Evolutionary conservation across 2,329 filamentous ascomycete genomes (phyloP), one percentile per base, ranked within the genome.

Genomic region (Karstenula rhodostoma): DNA sequence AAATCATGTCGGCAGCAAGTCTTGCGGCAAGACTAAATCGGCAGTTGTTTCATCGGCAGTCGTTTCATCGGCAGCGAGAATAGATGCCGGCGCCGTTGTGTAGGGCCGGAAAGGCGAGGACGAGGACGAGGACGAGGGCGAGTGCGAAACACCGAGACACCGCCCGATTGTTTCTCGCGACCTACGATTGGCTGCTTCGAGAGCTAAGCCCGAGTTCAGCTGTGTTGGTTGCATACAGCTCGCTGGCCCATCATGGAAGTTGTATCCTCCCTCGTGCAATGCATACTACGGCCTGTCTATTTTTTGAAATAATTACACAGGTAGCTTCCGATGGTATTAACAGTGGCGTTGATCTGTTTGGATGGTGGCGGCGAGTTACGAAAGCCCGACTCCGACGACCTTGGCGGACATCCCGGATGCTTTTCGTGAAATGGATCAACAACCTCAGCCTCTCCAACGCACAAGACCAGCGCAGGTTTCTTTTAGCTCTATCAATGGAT

Each of bases 381-480:
- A 44, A 44, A 55, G 42, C 42, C 47, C 47, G 52, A 47, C 52
- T 55, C 52, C 29, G 48, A 58, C 29, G 48, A 58, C 22, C 56
- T 62, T 58, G 48, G 60, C 56, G 37, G 13, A 12, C n/a, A 10
- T 37, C 32, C 60, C 65, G 57, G 53, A 8, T 17, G 25, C 15
- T 59, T 62, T 23, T 60, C 61, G 60, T 56, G 43, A 2, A 51
- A 17, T 32, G 33, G 51, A 57, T 58, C 54, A 52, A 49, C 59
- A 44, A 58, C 49, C 58, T 61, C 65, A 46, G 59, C 23, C 42
- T 58, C 33, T 29, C 49, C 33, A 19, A 57, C 52, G 61, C 66
- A 66, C 60, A 58, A 54, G 66, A 67, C 63, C 62, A 13, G 56
- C 60, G 54, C 46, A 47, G 56, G 37, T 43, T 57, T 64, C 47